Base-by-base conservation (phyloP, 1,284 basidiomycete genomes). In the Leccinum laetum region DNA sequence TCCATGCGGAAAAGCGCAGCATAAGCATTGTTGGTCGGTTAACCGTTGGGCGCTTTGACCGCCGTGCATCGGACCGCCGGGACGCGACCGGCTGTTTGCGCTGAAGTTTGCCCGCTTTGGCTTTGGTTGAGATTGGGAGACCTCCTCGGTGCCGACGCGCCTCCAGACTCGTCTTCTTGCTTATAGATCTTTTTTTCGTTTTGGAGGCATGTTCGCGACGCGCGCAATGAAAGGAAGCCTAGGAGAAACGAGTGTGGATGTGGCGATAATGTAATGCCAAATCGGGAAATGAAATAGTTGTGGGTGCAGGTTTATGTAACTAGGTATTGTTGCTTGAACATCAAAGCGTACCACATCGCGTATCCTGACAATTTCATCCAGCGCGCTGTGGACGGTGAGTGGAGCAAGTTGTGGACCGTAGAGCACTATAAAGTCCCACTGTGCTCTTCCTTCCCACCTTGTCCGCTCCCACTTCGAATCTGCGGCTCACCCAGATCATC, bases 1-100 rank as follows among this genome's bases (percentile, higher is more conserved):
- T 94, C 91, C 91, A 94, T 8, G 89, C 76, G n/a, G 84, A 83
- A 39, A 94, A 79, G n/a, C 91, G 82, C 41, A 86, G 68, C 5
- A 84, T 80, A 32, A 10, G 32, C 82, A 73, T 87, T 92, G 76
- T 93, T 93, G 61, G 84, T 92, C 41, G 89, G 90, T 71, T 91
- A 90, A 1, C 79, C 79, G 65, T 83, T 85, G 53, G 75, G 69
- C 16, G 75, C 76, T 41, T 67, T 65, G 62, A 39, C 56, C 9
- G 44, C n/a, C 16, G 44, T 5, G 37, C n/a, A 10, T 46, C n/a
- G 14, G 61, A 57, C n/a, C n/a, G n/a, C 11, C 65, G 61, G 39
- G 60, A n/a, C 9, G 61, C 63, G 52, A 64, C 69, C 14, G 37
- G 69, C 65, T 29, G 72, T 7, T 55, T 24, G 49, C 49, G 14